Evolutionary conservation across 139 green algal species (phyloP).

Genomic region (Coccomyxa sp.): DNA sequence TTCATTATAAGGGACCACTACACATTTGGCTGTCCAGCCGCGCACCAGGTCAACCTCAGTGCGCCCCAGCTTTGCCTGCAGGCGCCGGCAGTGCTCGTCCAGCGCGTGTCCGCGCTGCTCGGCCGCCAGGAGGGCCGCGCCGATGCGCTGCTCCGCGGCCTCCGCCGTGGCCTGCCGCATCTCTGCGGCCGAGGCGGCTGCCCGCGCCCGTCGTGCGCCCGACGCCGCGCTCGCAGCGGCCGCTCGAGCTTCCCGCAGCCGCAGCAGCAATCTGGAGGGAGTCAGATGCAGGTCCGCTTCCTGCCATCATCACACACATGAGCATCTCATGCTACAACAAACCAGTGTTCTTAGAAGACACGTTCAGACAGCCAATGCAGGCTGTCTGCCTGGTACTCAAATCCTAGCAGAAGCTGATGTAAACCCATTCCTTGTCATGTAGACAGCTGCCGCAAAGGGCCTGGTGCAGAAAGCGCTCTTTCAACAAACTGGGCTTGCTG

Average conservation of each 20-base stretch:
- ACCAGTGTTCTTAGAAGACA: no score
- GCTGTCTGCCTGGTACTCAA: no score
- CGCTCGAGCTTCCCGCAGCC: background rate
- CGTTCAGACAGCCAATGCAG: no score
- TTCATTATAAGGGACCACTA: no score
- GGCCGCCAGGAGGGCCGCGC: background rate
- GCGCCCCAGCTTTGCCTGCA: conserved; percentile 3
- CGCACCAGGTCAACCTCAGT: no score
- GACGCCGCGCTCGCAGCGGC: background rate
- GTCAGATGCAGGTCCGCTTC: background rate
- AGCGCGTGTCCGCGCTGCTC: background rate
- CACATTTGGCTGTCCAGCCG: no score
- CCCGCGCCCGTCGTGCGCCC: background rate
- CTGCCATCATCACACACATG: background rate
- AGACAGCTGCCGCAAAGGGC: no score
- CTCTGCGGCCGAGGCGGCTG: background rate
- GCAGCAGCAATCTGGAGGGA: background rate
- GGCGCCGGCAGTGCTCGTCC: background rate
- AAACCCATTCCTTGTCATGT: no score
- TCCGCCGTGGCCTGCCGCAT: background rate
- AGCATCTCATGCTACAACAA: no score
- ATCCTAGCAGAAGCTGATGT: no score
- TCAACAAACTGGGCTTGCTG: background rate
- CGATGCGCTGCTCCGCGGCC: background rate
- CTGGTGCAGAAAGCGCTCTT: background rate